Conservation (phyloP, 257 asterid genomes). For the Solanum medicagineum region DNA sequence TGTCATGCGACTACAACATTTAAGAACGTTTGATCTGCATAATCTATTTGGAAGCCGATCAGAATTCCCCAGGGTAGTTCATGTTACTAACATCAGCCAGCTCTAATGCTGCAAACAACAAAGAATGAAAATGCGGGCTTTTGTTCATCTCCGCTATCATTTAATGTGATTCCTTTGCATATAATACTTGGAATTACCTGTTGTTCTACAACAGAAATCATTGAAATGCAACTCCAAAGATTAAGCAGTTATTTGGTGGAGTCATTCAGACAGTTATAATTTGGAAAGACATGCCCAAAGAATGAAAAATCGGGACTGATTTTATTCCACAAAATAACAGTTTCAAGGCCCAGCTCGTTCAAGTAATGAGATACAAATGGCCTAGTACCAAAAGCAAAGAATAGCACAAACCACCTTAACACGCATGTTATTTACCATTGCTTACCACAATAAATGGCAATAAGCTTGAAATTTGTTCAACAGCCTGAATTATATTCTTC, state of each 20-base stretch:
- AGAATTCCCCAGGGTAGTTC: not conserved
- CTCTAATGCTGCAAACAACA: not conserved
- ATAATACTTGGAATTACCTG: not conserved
- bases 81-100: not conserved
- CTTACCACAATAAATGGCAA: not conserved
- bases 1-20: not conserved
- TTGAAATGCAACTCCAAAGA: not conserved
- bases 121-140: not conserved
- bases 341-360: not conserved
- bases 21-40: not conserved
- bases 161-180: not conserved
- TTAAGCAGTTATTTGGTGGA: not conserved
- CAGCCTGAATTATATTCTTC: not conserved
- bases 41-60: not conserved
- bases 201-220: not conserved
- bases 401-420: not conserved
- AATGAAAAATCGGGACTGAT: not conserved
- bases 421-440: not conserved
- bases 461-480: not conserved
- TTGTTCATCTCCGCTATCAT: not conserved
- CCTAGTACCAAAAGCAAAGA: not conserved
- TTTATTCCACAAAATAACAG: not conserved
- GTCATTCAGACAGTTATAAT: not conserved
- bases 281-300: not conserved
- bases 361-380: not conserved